Evolutionary conservation across 768 basidiomycete species (phyloP).

Genomic region (Rhodotorula graminis): DNA sequence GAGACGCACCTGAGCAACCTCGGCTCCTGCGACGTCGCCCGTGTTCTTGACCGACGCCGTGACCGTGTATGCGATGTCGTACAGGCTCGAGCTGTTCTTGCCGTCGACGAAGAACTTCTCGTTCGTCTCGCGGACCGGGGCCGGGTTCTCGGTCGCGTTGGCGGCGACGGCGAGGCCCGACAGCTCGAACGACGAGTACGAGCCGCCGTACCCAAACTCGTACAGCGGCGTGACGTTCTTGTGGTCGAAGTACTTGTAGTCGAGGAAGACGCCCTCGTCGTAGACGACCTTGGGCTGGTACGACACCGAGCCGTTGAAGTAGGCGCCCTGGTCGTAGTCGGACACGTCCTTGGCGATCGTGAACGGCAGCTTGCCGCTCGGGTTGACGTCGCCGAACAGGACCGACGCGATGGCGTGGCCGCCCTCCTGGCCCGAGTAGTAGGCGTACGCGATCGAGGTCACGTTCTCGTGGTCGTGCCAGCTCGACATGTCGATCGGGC

Average conservation of each 20-base stretch:
- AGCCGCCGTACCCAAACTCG: slow-evolving; percentile 46
- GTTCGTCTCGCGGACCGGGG: slow-evolving; percentile 26
- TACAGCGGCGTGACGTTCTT: slow-evolving; percentile 35
- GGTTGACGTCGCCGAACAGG: slow-evolving; percentile 60
- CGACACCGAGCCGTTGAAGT: slow-evolving; percentile 9
- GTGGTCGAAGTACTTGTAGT: slow-evolving; percentile 43
- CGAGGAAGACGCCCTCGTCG: slow-evolving; percentile 45
- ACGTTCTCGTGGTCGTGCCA: slow-evolving; percentile 51
- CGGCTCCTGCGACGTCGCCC: slow-evolving; percentile 19
- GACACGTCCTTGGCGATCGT: slow-evolving; percentile 28
- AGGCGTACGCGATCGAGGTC: slow-evolving; percentile 5
- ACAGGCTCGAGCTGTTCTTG: not conserved
- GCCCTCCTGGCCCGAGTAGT: slow-evolving; percentile 51
- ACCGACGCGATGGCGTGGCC: slow-evolving; percentile 60
- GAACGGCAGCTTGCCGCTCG: slow-evolving; percentile 56
- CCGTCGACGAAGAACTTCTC: slow-evolving; percentile 20
- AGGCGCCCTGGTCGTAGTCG: slow-evolving; percentile 46
- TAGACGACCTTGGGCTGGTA: slow-evolving; percentile 33
- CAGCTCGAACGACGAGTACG: slow-evolving; percentile 42
- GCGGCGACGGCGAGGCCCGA: slow-evolving; percentile 27
- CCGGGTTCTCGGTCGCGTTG: not conserved
- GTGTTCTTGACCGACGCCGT: slow-evolving; percentile 32
- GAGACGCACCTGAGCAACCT: slow-evolving; percentile 28
- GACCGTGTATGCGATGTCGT: slow-evolving; percentile 26
- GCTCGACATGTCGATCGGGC: slow-evolving; percentile 54